These are phyloP conservation scores for Trichoderma pleuroti DNA, from an alignment of 2,329 filamentous ascomycete species.

Conservation along the genomic window DNA sequence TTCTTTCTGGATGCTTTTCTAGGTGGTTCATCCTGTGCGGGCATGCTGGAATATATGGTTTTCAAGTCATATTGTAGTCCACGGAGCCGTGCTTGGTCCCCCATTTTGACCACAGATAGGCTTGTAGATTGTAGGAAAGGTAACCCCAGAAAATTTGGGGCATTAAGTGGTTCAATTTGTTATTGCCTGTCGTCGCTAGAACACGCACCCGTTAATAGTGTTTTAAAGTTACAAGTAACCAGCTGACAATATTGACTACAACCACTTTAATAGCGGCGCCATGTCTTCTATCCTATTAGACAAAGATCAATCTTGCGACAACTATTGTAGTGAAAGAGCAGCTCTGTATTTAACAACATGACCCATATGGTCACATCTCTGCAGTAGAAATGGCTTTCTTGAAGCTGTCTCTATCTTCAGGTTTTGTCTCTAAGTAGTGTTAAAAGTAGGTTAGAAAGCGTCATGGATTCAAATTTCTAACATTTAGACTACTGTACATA, in stretches of 20 bases:
- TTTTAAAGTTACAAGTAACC: background rate
- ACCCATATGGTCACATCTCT: background rate
- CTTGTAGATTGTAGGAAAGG: background rate
- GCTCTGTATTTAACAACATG: background rate
- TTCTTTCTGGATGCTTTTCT: background rate
- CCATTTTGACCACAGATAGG: background rate
- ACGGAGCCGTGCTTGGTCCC: background rate
- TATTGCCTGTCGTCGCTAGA: background rate
- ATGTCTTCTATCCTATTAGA: background rate
- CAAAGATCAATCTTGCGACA: background rate
- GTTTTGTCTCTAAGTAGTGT: background rate
- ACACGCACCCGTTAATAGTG: background rate
- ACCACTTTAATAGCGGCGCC: background rate
- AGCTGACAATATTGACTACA: background rate
- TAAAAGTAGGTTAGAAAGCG: fast-evolving
- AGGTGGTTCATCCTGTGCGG: background rate
- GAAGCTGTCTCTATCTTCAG: background rate
- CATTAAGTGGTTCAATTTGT: background rate
- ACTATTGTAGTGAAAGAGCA: background rate
- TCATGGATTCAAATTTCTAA: background rate
- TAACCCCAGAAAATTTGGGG: background rate
- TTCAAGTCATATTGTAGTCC: background rate
- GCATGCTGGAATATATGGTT: background rate
- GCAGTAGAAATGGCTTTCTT: background rate
- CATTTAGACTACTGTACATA: background rate